phyloP scores from a whole-genome alignment of 257 asterid genomes.

The Catharanthus roseus region DNA sequence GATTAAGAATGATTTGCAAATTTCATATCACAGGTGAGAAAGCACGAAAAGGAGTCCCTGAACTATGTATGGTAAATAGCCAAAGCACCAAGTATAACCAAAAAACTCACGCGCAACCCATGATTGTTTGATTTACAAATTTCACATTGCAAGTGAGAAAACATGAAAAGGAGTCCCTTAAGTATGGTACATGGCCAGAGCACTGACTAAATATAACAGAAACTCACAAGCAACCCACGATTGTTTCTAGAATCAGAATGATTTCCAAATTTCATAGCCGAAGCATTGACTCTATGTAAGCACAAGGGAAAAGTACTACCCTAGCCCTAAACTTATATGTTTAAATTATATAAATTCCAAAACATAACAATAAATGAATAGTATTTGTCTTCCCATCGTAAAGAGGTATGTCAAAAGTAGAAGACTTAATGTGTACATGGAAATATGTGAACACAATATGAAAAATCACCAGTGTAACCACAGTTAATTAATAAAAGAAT shows the following conservation, averaged over 20 bases:
- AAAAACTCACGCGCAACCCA: too few relatives aligned
- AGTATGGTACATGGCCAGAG: background rate
- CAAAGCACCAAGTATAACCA: too few relatives aligned
- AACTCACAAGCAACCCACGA: too few relatives aligned
- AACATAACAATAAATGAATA: background rate
- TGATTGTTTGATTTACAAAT: too few relatives aligned
- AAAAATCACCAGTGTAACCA: background rate
- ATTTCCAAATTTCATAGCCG: too few relatives aligned
- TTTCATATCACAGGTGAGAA: background rate
- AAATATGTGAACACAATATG: background rate
- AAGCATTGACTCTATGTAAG: too few relatives aligned
- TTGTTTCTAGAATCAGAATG: too few relatives aligned
- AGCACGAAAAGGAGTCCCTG: background rate
- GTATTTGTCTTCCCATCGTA: background rate
- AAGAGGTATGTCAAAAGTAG: background rate
- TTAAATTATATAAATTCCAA: background rate
- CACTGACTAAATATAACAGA: too few relatives aligned
- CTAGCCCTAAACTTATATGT: background rate
- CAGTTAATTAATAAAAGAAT: background rate
- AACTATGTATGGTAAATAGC: background rate
- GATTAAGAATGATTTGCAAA: background rate
- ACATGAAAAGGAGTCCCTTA: background rate
- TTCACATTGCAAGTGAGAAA: too few relatives aligned
- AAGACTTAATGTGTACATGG: too few relatives aligned
- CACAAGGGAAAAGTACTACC: background rate